These are phyloP conservation scores for Verticillium alfalfae DNA, from an alignment of 2,329 filamentous ascomycete genomes.

Conservation along the genomic window DNA sequence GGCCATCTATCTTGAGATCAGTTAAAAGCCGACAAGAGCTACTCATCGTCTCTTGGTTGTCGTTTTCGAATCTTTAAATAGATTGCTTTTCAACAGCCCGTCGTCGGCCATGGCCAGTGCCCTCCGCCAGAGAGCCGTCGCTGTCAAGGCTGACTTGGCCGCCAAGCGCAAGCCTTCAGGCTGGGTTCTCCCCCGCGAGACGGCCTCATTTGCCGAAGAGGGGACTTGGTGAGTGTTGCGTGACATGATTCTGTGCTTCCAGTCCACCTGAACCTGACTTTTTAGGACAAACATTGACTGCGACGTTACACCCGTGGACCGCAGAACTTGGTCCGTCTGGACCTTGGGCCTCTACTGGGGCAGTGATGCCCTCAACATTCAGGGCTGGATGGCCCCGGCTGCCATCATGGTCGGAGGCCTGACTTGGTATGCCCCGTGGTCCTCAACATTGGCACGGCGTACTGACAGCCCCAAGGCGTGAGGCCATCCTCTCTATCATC, in stretches of 20 bases:
- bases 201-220: constrained; percentile 30
- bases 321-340: constrained; percentile 29
- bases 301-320: constrained; percentile 36
- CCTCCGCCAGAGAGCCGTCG: constrained; percentile 18
- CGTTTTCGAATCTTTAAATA: too few species aligned
- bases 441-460: not conserved
- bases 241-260: too few species aligned
- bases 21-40: too few species aligned
- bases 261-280: not conserved
- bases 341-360: constrained; percentile 35
- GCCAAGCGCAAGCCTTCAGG: constrained; percentile 26
- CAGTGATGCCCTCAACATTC: constrained; percentile 35
- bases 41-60: too few species aligned
- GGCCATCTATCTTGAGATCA: not conserved
- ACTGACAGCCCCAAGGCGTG: constrained; percentile 7
- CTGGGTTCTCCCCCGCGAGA: constrained; percentile 32
- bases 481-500: constrained; percentile 17
- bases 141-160: constrained; percentile 22
- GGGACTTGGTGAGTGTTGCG: constrained; percentile 17
- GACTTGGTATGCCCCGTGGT: constrained; percentile 23
- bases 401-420: constrained; percentile 39
- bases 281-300: constrained; percentile 35
- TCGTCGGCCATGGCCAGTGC: constrained; percentile 3
- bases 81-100: not conserved
- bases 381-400: constrained; percentile 37